A percentile compares a stretch with the other conserved stretches of the same genome.
Evolutionary conservation across 768 basidiomycete species (phyloP).

Genomic region (Tylopilus vinaceipallidus): DNA sequence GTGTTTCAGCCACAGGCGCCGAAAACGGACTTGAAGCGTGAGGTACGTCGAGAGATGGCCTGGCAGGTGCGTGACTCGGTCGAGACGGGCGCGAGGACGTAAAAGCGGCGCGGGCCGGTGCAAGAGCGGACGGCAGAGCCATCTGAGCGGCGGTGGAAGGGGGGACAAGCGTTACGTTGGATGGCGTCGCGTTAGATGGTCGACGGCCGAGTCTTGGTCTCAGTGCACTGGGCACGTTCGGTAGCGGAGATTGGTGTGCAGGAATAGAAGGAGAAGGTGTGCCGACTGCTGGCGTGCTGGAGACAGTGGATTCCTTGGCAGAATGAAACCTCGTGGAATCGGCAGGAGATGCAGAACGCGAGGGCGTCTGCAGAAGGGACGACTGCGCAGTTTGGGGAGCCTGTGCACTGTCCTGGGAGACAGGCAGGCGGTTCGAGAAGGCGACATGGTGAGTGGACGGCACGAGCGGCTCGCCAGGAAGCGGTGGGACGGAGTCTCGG

Average conservation of each 20-base stretch:
- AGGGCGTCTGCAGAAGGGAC: conserved; percentile 26
- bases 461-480: not conserved
- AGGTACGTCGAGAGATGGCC: conserved; percentile 20
- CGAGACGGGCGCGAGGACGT: conserved; percentile 24
- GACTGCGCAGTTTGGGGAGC: conserved; percentile 22
- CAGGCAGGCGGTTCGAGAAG: conserved; percentile 6
- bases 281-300: conserved; percentile 15
- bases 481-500: conserved; percentile 4
- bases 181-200: conserved; percentile 52
- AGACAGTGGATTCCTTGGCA: conserved; percentile 24
- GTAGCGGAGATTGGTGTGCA: conserved; percentile 17
- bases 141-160: conserved; percentile 25
- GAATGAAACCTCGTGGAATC: conserved; percentile 26
- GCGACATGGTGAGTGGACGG: conserved; percentile 2
- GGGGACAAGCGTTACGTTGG: conserved; percentile 40
- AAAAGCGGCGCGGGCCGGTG: conserved; percentile 22
- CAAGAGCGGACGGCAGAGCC: conserved; percentile 23
- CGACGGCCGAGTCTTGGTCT: conserved; percentile 38
- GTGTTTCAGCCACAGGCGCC: conserved; percentile 5
- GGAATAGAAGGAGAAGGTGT: conserved; percentile 23
- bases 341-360: conserved; percentile 43
- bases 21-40: conserved; percentile 21
- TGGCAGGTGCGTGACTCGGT: conserved; percentile 11
- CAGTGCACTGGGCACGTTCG: conserved; percentile 31
- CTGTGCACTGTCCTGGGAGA: conserved; percentile 22